Percentiles rank a stretch among this genome's conserved stretches.
These are phyloP conservation scores for Candida patagonica DNA, from an alignment of 805 yeast genomes.

Conservation along the genomic window DNA sequence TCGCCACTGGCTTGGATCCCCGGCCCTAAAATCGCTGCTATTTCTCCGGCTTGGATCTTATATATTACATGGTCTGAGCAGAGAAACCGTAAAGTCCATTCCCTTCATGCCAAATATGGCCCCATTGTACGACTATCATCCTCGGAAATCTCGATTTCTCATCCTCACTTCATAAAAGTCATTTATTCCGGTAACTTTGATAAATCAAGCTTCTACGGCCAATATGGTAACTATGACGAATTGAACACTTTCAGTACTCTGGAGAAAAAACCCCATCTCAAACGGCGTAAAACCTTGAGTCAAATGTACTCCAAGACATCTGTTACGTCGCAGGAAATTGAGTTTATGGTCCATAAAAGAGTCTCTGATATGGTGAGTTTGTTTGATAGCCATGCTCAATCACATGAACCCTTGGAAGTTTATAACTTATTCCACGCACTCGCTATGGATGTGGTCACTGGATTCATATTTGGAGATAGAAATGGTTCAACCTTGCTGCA, in stretches of 20 bases:
- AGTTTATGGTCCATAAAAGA: conserved; percentile 28
- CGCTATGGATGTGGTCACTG: conserved; percentile 62
- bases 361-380: conserved; percentile 24
- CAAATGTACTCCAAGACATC: conserved; percentile 38
- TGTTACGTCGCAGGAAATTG: conserved; percentile 28
- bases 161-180: conserved; percentile 40
- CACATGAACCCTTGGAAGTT: conserved; percentile 37
- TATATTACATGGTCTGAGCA: conserved; percentile 39
- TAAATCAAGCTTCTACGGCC: conserved; percentile 47
- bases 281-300: conserved; percentile 33
- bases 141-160: conserved; percentile 49
- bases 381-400: conserved; percentile 14
- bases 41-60: conserved; percentile 23
- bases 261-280: conserved; percentile 39
- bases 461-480: conserved; percentile 47
- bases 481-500: conserved; percentile 38
- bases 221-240: conserved; percentile 49
- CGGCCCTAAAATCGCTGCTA: conserved; percentile 14
- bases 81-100: conserved; percentile 40
- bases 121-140: conserved; percentile 56
- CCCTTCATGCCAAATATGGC: conserved; percentile 48
- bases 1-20: conserved; percentile 10
- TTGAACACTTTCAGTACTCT: conserved; percentile 51
- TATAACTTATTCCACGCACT: conserved; percentile 56
- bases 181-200: conserved; percentile 50